Conservation (phyloP, 331 rosid species). For the Spiraea crenata region DNA sequence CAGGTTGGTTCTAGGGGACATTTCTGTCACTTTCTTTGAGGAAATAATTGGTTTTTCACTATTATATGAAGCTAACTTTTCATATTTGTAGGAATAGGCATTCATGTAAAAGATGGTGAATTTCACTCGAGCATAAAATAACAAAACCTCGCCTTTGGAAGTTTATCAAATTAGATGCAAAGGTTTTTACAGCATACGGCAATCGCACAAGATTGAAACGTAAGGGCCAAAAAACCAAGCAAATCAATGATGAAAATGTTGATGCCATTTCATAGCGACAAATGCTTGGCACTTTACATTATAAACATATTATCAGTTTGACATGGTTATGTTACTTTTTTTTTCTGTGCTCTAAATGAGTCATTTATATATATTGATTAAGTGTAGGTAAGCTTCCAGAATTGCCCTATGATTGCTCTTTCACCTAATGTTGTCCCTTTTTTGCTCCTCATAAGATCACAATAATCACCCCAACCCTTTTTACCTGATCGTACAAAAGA, state of each 20-base stretch:
- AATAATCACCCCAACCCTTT: no score
- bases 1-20: slow-evolving; percentile 21
- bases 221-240: not conserved
- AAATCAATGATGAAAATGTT: not conserved
- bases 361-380: no score
- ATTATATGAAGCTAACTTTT: not conserved
- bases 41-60: not conserved
- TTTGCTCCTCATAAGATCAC: no score
- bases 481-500: not conserved
- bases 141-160: not conserved
- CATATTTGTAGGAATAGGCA: not conserved
- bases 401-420: no score
- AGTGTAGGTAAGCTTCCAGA: no score
- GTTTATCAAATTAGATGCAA: not conserved
- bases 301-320: no score
- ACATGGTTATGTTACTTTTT: no score
- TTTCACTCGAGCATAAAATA: not conserved
- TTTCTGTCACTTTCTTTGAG: slow-evolving; percentile 9
- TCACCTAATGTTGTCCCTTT: no score
- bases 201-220: not conserved
- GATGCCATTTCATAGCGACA: no score
- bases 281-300: no score
- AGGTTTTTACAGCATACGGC: not conserved
- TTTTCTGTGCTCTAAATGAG: no score
- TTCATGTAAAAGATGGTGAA: not conserved